Percentiles rank a stretch among this genome's conserved stretches.
phyloP scores from a whole-genome alignment of 495 filamentous ascomycete genomes.

The Penicillium salamii region DNA sequence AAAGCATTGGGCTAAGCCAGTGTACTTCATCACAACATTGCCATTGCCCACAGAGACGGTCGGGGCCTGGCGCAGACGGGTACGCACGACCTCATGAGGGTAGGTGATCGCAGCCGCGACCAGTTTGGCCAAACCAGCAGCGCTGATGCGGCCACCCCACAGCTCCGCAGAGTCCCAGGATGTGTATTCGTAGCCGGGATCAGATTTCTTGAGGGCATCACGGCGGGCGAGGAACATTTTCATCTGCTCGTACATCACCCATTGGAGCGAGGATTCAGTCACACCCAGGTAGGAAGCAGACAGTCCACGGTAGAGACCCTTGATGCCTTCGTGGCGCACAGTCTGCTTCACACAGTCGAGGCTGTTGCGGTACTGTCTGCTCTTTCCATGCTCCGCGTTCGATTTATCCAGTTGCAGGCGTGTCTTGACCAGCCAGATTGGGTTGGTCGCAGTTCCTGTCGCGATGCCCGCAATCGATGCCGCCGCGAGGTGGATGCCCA shows the following conservation, averaged over 20 bases:
- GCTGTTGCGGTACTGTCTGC: conserved; percentile 52
- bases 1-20: conserved; percentile 54
- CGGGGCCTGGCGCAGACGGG: conserved; percentile 54
- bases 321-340: conserved; percentile 50
- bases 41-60: conserved; percentile 33
- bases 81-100: conserved; percentile 58
- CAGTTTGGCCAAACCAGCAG: conserved; percentile 55
- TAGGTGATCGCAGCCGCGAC: conserved; percentile 56
- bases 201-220: conserved; percentile 31
- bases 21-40: conserved; percentile 49
- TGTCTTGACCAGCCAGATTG: conserved; percentile 61
- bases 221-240: conserved; percentile 45
- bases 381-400: conserved; percentile 37
- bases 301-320: conserved; percentile 53
- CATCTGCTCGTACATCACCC: conserved; percentile 59
- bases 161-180: conserved; percentile 46
- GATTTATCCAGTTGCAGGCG: conserved; percentile 56
- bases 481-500: conserved; percentile 47
- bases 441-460: conserved; percentile 59
- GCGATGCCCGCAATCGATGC: conserved; percentile 54
- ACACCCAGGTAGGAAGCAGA: conserved; percentile 56
- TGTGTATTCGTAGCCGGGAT: conserved; percentile 25
- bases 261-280: conserved; percentile 55
- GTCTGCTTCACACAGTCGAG: conserved; percentile 55
- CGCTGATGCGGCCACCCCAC: conserved; percentile 47